Base-by-base conservation (phyloP, 1,284 basidiomycete genomes). In the Tylopilus sp. region DNA sequence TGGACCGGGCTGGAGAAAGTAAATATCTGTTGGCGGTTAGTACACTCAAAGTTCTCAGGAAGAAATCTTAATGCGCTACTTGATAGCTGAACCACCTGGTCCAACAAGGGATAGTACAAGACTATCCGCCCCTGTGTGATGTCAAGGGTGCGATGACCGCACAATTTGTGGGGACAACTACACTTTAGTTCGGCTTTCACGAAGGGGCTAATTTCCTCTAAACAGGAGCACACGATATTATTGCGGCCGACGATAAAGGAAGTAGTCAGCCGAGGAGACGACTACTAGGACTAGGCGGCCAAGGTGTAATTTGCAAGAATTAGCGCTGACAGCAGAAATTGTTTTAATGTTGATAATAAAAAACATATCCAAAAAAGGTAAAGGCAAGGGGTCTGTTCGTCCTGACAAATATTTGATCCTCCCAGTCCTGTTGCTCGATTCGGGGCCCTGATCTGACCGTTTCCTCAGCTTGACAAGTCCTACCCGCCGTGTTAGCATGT, bases 51-150 rank as follows among this genome's bases (percentile, higher is more conserved):
- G 29, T n/a, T 21, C 17, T 26, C 5, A 12, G 5, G 20, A 37
- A 18, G 17, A 35, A 26, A 18, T 0, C 43, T 17, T 49, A 11
- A 50, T 36, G 37, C 11, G 9, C 3, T 18, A 4, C 6, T 46
- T 53, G 50, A 15, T 59, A 94, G 92, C 75, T 97, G 50, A 94
- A 94, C 64, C 83, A 95, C 58, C 76, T 99, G 17, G 94, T 99
- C 17, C 74, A 80, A 48, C 84, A 93, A 71, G 90, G 88, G 2
- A 82, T 98, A 51, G 93, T 99, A 0, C 82, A 86, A 61, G 91
- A 88, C 59, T 98, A 99, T 70, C 96, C 93, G n/a, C 96, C 96
- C 1, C 75, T 99, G 17, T 84, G 82, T 56, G 95, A 99, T 63
- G 75, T 79, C 46, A 74, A 70, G 34, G 85, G 91, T 24, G 80